phyloP scores from a whole-genome alignment of 805 yeast species.

The Maudiozyma barnettii region DNA sequence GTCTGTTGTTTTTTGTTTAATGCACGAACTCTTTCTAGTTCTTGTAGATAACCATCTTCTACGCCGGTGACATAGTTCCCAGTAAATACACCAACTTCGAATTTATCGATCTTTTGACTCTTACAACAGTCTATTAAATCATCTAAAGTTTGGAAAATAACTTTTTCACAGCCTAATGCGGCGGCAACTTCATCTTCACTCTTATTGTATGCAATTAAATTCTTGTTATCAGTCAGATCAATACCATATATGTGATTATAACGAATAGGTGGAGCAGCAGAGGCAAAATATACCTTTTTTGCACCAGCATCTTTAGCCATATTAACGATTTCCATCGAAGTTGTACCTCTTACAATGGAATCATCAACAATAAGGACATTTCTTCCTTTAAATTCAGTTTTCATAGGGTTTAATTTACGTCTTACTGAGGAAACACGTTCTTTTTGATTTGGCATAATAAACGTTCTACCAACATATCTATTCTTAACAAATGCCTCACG shows the following conservation, averaged over 20 bases:
- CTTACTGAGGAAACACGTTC: constrained; percentile 91
- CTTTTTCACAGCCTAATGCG: constrained; percentile 82
- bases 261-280: constrained; percentile 97
- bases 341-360: constrained; percentile 95
- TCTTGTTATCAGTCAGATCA: constrained; percentile 91
- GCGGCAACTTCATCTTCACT: constrained; percentile 65
- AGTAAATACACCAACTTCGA: constrained; percentile 95
- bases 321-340: constrained; percentile 88
- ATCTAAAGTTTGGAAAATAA: constrained; percentile 75
- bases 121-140: constrained; percentile 78
- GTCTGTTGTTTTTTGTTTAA: constrained; percentile 48
- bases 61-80: constrained; percentile 93
- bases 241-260: constrained; percentile 94
- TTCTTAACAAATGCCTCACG: constrained; percentile 97
- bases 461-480: constrained; percentile 94
- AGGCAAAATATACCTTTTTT: constrained; percentile 85
- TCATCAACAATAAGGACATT: constrained; percentile 90
- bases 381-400: constrained; percentile 75
- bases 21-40: constrained; percentile 74
- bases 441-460: constrained; percentile 96
- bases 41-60: constrained; percentile 71
- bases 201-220: constrained; percentile 79
- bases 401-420: constrained; percentile 93
- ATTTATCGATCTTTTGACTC: constrained; percentile 38
- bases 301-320: constrained; percentile 99